Evolutionary conservation across 495 filamentous ascomycete genomes (phyloP), one percentile per base, ranked within the genome.

Genomic region (Penicillium salamii): DNA sequence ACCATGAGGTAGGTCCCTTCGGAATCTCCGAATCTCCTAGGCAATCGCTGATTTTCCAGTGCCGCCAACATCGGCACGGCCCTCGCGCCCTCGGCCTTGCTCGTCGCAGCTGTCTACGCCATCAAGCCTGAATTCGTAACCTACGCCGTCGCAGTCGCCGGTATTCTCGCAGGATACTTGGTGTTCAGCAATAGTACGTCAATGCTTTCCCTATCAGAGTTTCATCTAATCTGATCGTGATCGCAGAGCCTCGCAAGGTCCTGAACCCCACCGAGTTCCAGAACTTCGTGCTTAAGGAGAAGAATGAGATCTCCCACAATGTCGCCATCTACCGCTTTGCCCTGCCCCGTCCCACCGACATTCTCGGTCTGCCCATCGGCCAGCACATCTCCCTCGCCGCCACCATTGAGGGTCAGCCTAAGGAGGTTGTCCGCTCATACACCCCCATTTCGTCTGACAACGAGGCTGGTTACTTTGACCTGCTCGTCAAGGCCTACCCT

Each of bases 351-450:
- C 73, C 83, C 17, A 85, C 76, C 52, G 79, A 88, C 59, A 90
- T 96, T 67, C 88, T 98, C 53, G 92, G 93, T 58, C 85, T 98
- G 15, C 93, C 93, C 48, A 98, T 97, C 72, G 93, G 93, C 57
- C 93, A 98, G 68, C 93, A 98, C 75, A 95, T 98, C 75, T 96
- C 92, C 52, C 87, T 98, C 63, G 86, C 86, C 57, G 91, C 92
- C 29, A 82, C 70, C 42, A 84, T 93, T 44, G 81, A 86, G 49
- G 87, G 87, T 52, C 75, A 81, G 56, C 78, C 76, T 51, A 95
- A 96, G 74, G 89, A 96, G 57, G 87, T 97, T 50, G 83, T 96
- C 11, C 90, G 93, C 65, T 95, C 89, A 18, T 98, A 98, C 77
- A 98, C 93, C 11, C 93, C 93, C 35, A 96, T 97, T 67, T 90